Conservation (phyloP, 352 stramenopile species). For the Phytophthora sojae region DNA sequence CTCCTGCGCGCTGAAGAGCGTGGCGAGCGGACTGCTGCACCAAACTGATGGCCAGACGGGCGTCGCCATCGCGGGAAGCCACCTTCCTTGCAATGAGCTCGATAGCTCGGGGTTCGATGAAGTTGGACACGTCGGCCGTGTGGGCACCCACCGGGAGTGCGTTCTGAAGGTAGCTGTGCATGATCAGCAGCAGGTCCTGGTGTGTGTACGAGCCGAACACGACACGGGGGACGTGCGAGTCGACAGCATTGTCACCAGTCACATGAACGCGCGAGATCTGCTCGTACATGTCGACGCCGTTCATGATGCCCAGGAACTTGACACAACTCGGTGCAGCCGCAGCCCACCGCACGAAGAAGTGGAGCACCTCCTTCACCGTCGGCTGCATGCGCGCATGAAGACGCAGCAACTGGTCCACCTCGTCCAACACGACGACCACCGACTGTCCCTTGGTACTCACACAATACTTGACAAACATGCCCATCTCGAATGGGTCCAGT, state of each 20-base stretch:
- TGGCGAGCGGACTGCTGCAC: slow-evolving; percentile 66
- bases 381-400: slow-evolving; percentile 49
- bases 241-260: slow-evolving; percentile 8
- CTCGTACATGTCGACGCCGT: slow-evolving; percentile 79
- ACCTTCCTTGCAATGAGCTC: slow-evolving; percentile 78
- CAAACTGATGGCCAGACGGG: slow-evolving; percentile 63
- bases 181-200: slow-evolving; percentile 56
- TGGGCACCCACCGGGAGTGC: slow-evolving; percentile 5
- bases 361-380: slow-evolving; percentile 59
- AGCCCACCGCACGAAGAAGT: slow-evolving; percentile 69
- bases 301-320: slow-evolving; percentile 77
- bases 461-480: slow-evolving; percentile 49
- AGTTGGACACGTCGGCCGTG: slow-evolving; percentile 1
- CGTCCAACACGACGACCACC: slow-evolving; percentile 64
- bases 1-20: slow-evolving; percentile 35
- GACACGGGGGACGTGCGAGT: slow-evolving; percentile 45
- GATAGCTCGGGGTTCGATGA: slow-evolving; percentile 58
- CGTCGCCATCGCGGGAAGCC: slow-evolving; percentile 71
- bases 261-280: slow-evolving; percentile 50
- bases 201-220: slow-evolving; percentile 71
- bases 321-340: slow-evolving; percentile 40
- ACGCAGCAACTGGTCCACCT: slow-evolving; percentile 71
- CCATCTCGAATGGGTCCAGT: slow-evolving; percentile 53
- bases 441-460: slow-evolving; percentile 5
- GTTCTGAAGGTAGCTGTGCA: slow-evolving; percentile 48